Evolutionary conservation across 2,329 filamentous ascomycete genomes (phyloP).

Genomic region (Penicillium sp.): DNA sequence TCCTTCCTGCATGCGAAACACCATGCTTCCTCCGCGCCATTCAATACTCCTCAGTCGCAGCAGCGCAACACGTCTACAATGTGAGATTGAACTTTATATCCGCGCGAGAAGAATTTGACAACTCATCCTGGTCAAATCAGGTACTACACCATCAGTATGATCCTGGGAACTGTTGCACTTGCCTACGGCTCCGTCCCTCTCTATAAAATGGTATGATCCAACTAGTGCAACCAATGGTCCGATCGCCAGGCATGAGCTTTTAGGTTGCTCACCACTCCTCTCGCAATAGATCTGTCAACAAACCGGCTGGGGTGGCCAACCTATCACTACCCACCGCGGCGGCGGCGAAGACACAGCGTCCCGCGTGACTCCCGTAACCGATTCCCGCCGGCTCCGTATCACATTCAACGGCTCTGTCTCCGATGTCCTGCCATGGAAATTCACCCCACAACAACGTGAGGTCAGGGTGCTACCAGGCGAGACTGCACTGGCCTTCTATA

Average conservation of each 20-base stretch:
- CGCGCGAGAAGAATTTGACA: too few species aligned
- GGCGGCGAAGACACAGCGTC: constrained; percentile 66
- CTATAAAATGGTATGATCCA: constrained; percentile 61
- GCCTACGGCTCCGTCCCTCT: constrained; percentile 67
- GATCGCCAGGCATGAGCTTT: not conserved
- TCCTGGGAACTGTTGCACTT: constrained; percentile 62
- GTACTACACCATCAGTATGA: constrained; percentile 64
- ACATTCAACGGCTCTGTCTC: constrained; percentile 96
- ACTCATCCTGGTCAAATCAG: constrained; percentile 35
- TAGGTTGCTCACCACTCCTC: not conserved
- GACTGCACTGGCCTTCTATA: constrained; percentile 96
- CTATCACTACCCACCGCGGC: constrained; percentile 76
- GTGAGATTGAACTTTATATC: constrained; percentile 34
- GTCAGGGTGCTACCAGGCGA: constrained; percentile 93
- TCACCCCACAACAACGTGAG: constrained; percentile 93
- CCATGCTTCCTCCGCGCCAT: constrained; percentile 31
- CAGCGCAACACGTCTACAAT: constrained; percentile 58
- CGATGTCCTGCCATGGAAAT: constrained; percentile 95
- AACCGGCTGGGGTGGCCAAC: constrained; percentile 83
- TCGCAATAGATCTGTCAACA: constrained; percentile 49
- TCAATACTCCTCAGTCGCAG: constrained; percentile 35
- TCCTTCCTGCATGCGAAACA: constrained; percentile 25
- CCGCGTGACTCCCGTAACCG: constrained; percentile 76
- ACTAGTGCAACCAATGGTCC: not conserved
- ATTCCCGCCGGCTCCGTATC: constrained; percentile 82